phyloP scores from a whole-genome alignment of 768 basidiomycete species.

The Lyophyllum atratum region DNA sequence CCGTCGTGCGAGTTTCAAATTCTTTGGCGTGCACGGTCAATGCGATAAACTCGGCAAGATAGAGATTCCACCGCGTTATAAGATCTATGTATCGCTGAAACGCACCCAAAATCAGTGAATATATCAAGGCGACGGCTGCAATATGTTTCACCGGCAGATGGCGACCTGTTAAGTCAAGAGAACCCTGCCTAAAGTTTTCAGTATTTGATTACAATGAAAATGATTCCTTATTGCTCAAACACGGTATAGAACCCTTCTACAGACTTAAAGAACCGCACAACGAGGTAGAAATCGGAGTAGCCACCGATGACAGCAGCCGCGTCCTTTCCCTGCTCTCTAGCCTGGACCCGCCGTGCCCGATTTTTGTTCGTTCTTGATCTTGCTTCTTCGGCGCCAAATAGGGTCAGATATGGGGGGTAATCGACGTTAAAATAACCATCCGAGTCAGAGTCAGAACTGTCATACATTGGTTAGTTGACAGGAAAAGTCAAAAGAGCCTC shows the following conservation, averaged over 20 bases:
- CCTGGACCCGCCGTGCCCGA: background rate
- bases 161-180: background rate
- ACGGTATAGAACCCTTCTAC: too few relatives aligned
- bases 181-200: background rate
- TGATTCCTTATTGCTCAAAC: too few relatives aligned
- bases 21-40: background rate
- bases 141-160: background rate
- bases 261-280: background rate
- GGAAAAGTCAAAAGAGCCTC: too few relatives aligned
- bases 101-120: background rate
- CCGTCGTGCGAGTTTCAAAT: background rate
- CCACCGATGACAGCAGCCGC: background rate
- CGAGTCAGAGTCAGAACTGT: background rate
- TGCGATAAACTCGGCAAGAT: background rate
- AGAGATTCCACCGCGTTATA: background rate
- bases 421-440: background rate
- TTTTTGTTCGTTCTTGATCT: background rate
- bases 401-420: background rate
- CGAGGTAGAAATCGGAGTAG: background rate
- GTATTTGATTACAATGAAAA: too few relatives aligned
- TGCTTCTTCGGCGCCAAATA: background rate
- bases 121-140: background rate
- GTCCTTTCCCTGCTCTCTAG: background rate
- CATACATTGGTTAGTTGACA: too few relatives aligned
- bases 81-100: background rate